Percentiles rank a stretch among this genome's conserved stretches.
phyloP scores from a whole-genome alignment of 2,329 filamentous ascomycete genomes.

The Alternaria infectoria region DNA sequence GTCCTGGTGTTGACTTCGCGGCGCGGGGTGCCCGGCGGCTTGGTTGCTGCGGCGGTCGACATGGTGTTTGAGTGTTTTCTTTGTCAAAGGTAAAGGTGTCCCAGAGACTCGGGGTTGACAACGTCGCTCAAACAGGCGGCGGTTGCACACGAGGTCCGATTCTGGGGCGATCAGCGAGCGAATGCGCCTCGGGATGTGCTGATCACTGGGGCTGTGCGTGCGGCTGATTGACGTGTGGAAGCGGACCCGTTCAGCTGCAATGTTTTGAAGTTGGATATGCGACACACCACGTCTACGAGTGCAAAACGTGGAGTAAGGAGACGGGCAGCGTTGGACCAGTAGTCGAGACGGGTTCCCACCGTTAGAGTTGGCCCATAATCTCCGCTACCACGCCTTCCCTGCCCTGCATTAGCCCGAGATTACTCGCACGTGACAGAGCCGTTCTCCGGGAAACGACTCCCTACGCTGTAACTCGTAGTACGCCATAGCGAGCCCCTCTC shows the following conservation, averaged over 20 bases:
- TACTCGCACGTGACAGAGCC: slow-evolving; percentile 10
- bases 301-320: slow-evolving; percentile 10
- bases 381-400: slow-evolving; percentile 12
- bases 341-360: slow-evolving; percentile 14
- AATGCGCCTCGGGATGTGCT: slow-evolving; percentile 10
- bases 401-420: slow-evolving; percentile 27
- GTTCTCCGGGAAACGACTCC: slow-evolving; percentile 26
- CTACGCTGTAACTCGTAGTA: slow-evolving; percentile 1
- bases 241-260: neutral
- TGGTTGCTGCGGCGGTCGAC: slow-evolving; percentile 46
- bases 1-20: slow-evolving; percentile 30
- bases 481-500: neutral
- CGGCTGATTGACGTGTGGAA: slow-evolving; percentile 1
- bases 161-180: slow-evolving; percentile 12
- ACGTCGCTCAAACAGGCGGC: slow-evolving; percentile 17
- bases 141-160: slow-evolving; percentile 14
- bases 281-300: slow-evolving; percentile 13
- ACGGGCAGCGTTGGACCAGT: slow-evolving; percentile 1
- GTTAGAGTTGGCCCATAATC: slow-evolving; percentile 22
- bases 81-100: slow-evolving; percentile 11
- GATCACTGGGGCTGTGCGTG: slow-evolving; percentile 18
- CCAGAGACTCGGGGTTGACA: slow-evolving; percentile 13
- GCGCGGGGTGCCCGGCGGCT: slow-evolving; percentile 43
- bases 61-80: slow-evolving; percentile 24
- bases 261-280: neutral